Evolutionary conservation across 208 protist genomes (phyloP).

Genomic region (Strigomonas culicis): DNA sequence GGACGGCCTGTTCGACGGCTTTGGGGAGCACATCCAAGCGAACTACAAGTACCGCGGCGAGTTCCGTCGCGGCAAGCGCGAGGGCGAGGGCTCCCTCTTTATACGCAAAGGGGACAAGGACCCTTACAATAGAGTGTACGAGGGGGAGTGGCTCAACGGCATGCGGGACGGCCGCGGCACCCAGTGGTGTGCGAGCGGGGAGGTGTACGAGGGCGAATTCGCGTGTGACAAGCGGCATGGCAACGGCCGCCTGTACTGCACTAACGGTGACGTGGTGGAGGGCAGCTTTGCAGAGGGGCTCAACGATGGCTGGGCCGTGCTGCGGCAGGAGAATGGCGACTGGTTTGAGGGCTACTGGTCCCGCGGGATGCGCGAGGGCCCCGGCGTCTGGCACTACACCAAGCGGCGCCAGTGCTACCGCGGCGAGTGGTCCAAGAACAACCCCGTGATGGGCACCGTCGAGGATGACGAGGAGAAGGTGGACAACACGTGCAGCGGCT

Average conservation of each 20-base stretch:
- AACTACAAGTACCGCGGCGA: constrained; percentile 82
- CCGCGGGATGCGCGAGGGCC: constrained; percentile 75
- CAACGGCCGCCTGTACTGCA: constrained; percentile 71
- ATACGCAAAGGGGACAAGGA: constrained; percentile 41
- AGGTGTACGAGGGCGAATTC: constrained; percentile 89
- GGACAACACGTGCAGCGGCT: constrained; percentile 38
- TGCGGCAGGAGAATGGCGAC: constrained; percentile 56
- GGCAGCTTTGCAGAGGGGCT: constrained; percentile 68
- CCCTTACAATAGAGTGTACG: constrained; percentile 79
- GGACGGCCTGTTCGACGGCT: constrained; percentile 76
- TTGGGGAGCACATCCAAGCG: constrained; percentile 72
- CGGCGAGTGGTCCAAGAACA: constrained; percentile 83
- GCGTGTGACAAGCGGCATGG: constrained; percentile 56
- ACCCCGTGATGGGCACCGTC: constrained; percentile 70
- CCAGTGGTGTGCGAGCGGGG: constrained; percentile 75
- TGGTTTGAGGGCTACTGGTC: constrained; percentile 90
- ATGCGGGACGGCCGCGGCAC: constrained; percentile 81
- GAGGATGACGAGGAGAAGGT: constrained; percentile 73
- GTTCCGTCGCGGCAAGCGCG: constrained; percentile 67
- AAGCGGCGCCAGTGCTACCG: constrained; percentile 59
- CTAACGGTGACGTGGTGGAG: constrained; percentile 80
- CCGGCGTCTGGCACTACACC: constrained; percentile 85
- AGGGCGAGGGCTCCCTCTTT: constrained; percentile 84
- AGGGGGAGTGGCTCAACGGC: constrained; percentile 79
- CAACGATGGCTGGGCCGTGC: constrained; percentile 75